These are phyloP conservation scores for Phylloporus sp. DNA, from an alignment of 1,284 basidiomycete genomes.

Conservation along the genomic window DNA sequence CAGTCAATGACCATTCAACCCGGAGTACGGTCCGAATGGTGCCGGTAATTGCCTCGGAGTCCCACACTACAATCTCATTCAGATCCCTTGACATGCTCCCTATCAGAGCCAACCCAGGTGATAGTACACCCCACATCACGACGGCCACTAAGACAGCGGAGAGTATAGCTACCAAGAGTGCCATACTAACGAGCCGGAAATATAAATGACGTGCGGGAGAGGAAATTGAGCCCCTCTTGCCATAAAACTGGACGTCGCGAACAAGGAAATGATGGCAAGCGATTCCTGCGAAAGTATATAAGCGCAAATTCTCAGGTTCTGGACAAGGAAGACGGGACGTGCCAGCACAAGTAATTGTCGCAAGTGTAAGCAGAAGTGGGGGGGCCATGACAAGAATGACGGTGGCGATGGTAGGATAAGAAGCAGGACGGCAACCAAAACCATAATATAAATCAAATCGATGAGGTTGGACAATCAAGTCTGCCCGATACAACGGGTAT, in stretches of 20 bases:
- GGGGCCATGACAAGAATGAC: constrained; percentile 63
- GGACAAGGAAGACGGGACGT: constrained; percentile 25
- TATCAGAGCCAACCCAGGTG: constrained; percentile 25
- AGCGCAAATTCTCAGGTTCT: neutral
- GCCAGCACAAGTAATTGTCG: constrained; percentile 49
- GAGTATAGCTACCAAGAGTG: constrained; percentile 39
- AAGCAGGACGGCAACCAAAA: constrained; percentile 66
- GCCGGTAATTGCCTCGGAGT: constrained; percentile 17
- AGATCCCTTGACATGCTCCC: constrained; percentile 24
- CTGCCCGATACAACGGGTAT: constrained; percentile 38
- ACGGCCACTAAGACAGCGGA: constrained; percentile 25
- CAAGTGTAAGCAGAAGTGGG: constrained; percentile 51
- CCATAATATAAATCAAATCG: constrained; percentile 69
- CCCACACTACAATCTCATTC: constrained; percentile 15
- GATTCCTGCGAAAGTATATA: constrained; percentile 19
- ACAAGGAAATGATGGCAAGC: constrained; percentile 35
- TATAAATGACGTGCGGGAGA: constrained; percentile 40
- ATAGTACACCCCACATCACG: constrained; percentile 21
- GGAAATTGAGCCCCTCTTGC: constrained; percentile 26
- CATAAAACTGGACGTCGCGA: constrained; percentile 33
- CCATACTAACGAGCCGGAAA: constrained; percentile 48
- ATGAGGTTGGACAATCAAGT: constrained; percentile 66
- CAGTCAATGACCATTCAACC: constrained; percentile 46
- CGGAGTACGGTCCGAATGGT: constrained; percentile 32
- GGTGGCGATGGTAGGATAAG: constrained; percentile 54